Percentiles rank a stretch among this genome's conserved stretches.
Evolutionary conservation across 495 filamentous ascomycete species (phyloP).

Genomic region (Penicillium atrosanguineum): DNA sequence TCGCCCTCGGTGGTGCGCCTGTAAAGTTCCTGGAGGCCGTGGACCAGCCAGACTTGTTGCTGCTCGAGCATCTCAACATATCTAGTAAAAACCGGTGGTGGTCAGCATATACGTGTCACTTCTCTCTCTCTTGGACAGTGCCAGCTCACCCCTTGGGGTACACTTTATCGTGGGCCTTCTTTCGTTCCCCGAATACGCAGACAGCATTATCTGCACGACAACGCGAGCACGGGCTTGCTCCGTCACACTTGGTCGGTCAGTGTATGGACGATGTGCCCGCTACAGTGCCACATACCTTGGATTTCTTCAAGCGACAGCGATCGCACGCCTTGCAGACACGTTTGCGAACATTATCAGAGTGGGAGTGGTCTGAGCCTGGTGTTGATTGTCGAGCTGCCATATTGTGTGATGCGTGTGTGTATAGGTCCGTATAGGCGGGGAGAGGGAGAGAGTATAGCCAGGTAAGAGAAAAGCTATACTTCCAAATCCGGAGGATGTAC

Average conservation of each 20-base stretch:
- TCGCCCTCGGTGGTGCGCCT: constrained; percentile 47
- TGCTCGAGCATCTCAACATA: constrained; percentile 74
- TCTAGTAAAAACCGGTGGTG: constrained; percentile 24
- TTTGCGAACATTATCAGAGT: constrained; percentile 52
- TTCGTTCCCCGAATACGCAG: constrained; percentile 62
- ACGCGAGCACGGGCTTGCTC: constrained; percentile 56
- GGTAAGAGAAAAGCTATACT: constrained; percentile 21
- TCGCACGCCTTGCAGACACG: constrained; percentile 64
- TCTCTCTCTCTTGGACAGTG: constrained; percentile 13
- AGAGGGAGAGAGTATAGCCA: not conserved
- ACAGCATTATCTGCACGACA: constrained; percentile 59
- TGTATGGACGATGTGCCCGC: constrained; percentile 3
- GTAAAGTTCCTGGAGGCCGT: constrained; percentile 61
- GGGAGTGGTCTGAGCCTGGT: constrained; percentile 43
- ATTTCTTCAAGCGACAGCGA: constrained; percentile 63
- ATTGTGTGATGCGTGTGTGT: constrained; percentile 17
- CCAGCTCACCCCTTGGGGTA: constrained; percentile 60
- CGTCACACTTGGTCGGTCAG: constrained; percentile 54
- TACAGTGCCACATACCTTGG: constrained; percentile 48
- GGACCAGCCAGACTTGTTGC: constrained; percentile 62
- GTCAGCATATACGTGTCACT: not conserved
- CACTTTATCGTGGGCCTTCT: constrained; percentile 61
- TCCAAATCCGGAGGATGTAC: constrained; percentile 19
- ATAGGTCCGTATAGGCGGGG: not conserved
- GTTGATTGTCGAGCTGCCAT: constrained; percentile 50